phyloP scores from a whole-genome alignment of 352 stramenopile genomes.

The Pythium periplocum region DNA sequence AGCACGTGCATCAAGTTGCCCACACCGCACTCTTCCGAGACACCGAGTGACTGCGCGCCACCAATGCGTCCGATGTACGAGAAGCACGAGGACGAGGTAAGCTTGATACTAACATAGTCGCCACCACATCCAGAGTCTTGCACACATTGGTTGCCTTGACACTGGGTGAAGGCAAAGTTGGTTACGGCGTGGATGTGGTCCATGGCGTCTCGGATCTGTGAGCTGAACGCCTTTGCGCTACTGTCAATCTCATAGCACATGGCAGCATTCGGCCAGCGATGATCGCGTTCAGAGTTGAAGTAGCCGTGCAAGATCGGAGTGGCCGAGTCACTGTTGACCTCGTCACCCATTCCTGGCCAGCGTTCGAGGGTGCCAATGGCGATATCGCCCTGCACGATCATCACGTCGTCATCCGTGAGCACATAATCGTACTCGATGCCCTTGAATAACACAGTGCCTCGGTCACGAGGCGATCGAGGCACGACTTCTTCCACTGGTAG shows the following conservation, averaged over 20 bases:
- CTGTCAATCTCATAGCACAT: conserved; percentile 69
- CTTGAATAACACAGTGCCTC: conserved; percentile 51
- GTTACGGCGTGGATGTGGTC: conserved; percentile 54
- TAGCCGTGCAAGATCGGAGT: conserved; percentile 64
- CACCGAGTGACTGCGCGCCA: conserved; percentile 47
- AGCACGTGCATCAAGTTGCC: conserved; percentile 83
- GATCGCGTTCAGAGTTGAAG: conserved; percentile 73
- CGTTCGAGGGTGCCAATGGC: conserved; percentile 49
- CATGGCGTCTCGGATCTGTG: conserved; percentile 46
- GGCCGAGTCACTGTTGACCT: background rate
- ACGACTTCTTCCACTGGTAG: conserved; percentile 58
- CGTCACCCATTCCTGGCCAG: conserved; percentile 3
- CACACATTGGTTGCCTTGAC: conserved; percentile 37
- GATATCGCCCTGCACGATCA: conserved; percentile 77
- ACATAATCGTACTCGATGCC: conserved; percentile 83
- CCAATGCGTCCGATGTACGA: conserved; percentile 79
- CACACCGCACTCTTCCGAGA: conserved; percentile 61
- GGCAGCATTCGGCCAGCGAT: conserved; percentile 52
- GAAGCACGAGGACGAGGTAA: conserved; percentile 57
- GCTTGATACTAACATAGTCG: conserved; percentile 59
- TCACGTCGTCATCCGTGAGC: conserved; percentile 59
- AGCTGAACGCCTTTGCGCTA: conserved; percentile 31
- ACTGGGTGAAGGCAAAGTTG: conserved; percentile 60
- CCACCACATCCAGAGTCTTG: conserved; percentile 37
- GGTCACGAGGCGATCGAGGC: background rate